These are phyloP conservation scores for Andrographis paniculata DNA, from an alignment of 305 asterid genomes.

Conservation along the genomic window DNA sequence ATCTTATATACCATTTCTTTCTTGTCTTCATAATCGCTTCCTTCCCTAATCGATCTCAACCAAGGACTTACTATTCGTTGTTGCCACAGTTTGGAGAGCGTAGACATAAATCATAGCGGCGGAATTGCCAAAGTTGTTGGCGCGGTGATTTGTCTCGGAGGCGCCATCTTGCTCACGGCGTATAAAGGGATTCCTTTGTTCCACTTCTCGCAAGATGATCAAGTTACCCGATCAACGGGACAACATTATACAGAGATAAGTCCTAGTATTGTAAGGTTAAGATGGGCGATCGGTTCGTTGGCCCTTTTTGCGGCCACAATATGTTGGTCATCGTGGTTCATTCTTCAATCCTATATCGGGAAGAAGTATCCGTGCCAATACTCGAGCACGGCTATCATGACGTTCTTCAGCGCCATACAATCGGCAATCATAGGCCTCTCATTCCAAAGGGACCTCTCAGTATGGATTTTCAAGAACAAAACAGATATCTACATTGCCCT, in stretches of 20 bases:
- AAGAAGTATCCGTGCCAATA: constrained; percentile 64
- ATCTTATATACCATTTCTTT: neutral
- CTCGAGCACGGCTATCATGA: constrained; percentile 66
- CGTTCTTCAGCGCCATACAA: constrained; percentile 59
- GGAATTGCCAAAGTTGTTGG: constrained; percentile 59
- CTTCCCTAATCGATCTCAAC: neutral
- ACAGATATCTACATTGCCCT: constrained; percentile 37
- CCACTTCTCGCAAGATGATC: constrained; percentile 21
- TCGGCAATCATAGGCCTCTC: constrained; percentile 41
- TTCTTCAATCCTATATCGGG: constrained; percentile 46
- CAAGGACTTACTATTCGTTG: neutral
- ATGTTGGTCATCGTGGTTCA: constrained; percentile 73
- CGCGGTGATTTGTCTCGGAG: constrained; percentile 52
- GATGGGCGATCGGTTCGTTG: constrained; percentile 51
- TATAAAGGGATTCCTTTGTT: constrained; percentile 56
- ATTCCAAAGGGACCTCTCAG: constrained; percentile 32
- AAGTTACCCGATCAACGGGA: neutral
- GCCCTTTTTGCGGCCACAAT: constrained; percentile 66
- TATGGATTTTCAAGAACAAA: constrained; percentile 41
- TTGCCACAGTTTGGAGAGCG: constrained; percentile 44
- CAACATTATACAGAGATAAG: constrained; percentile 5
- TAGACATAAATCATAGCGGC: constrained; percentile 30
- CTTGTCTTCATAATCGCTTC: neutral
- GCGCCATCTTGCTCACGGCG: constrained; percentile 41
- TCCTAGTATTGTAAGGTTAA: constrained; percentile 17